Percentiles rank a stretch among this genome's conserved stretches.
phyloP scores from a whole-genome alignment of 2,329 filamentous ascomycete genomes.

The Pseudocercospora fijiensis region DNA sequence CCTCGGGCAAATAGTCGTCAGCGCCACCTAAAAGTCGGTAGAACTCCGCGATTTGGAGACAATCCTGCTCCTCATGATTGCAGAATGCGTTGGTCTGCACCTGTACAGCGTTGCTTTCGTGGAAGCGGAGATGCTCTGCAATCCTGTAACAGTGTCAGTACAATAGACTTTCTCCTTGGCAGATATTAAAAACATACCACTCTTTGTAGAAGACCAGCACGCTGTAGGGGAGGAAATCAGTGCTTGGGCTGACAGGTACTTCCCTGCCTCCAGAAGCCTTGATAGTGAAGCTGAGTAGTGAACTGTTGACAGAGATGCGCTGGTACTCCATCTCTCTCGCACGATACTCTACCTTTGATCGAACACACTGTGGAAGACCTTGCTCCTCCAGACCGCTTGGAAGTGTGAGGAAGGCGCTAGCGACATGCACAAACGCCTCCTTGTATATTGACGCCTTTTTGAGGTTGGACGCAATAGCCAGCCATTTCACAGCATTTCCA shows the following conservation, averaged over 20 bases:
- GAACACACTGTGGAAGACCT: neutral
- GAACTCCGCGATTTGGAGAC: conserved; percentile 28
- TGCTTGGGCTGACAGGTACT: neutral
- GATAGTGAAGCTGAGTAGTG: neutral
- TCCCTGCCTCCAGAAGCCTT: neutral
- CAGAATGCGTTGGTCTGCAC: neutral
- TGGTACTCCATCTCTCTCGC: conserved; percentile 11
- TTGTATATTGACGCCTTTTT: conserved; percentile 37
- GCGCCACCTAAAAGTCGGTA: conserved; percentile 36
- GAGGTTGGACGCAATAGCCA: conserved; percentile 35
- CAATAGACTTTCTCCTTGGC: neutral
- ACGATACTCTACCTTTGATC: neutral
- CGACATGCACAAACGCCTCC: conserved; percentile 41
- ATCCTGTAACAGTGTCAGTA: neutral
- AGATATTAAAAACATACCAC: neutral
- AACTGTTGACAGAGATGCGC: neutral
- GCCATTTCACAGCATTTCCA: conserved; percentile 37
- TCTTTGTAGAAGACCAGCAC: conserved; percentile 4
- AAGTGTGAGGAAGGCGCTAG: conserved; percentile 34
- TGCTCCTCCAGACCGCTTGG: neutral
- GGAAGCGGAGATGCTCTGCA: conserved; percentile 10
- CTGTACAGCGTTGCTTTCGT: neutral
- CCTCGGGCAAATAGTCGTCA: conserved; percentile 33
- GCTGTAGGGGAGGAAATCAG: neutral
- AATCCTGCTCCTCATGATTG: conserved; percentile 15